Percentiles rank a stretch among this genome's conserved stretches.
Evolutionary conservation across 257 asterid genomes (phyloP).

Genomic region (Nemophila menziesii): DNA sequence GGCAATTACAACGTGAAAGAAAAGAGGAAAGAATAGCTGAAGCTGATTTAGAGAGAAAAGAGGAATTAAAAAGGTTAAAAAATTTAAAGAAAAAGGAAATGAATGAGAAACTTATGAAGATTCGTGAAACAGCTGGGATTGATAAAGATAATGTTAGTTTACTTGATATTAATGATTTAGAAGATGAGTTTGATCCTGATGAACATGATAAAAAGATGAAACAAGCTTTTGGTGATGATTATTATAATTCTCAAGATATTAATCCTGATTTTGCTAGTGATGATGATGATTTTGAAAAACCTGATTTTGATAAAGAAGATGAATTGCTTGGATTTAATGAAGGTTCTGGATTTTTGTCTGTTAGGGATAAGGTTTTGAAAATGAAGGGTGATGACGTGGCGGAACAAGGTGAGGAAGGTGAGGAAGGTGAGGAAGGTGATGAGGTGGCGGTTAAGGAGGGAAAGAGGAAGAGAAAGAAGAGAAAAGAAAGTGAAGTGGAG

Average conservation of each 20-base stretch:
- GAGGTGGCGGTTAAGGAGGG: conserved; percentile 24
- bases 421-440: conserved; percentile 20
- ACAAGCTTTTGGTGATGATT: conserved; percentile 42
- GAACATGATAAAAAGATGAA: conserved; percentile 74
- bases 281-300: conserved; percentile 36
- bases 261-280: conserved; percentile 58
- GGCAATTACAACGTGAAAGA: conserved; percentile 77
- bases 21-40: conserved; percentile 62
- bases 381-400: conserved; percentile 10
- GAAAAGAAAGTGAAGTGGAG: conserved; percentile 32
- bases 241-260: conserved; percentile 53
- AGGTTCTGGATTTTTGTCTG: conserved; percentile 49
- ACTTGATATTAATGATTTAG: conserved; percentile 58
- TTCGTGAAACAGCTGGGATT: conserved; percentile 66
- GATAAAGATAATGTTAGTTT: conserved; percentile 29
- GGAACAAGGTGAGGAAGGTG: conserved; percentile 19
- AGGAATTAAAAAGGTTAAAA: conserved; percentile 76
- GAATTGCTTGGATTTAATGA: conserved; percentile 67
- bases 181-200: conserved; percentile 64
- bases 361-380: conserved; percentile 39
- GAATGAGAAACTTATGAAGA: conserved; percentile 63
- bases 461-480: conserved; percentile 48
- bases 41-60: conserved; percentile 57
- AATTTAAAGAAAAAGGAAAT: conserved; percentile 80
- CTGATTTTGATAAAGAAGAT: conserved; percentile 77